These are phyloP conservation scores for Aspergillus arachidicola DNA, from an alignment of 2,329 filamentous ascomycete species.

Conservation along the genomic window DNA sequence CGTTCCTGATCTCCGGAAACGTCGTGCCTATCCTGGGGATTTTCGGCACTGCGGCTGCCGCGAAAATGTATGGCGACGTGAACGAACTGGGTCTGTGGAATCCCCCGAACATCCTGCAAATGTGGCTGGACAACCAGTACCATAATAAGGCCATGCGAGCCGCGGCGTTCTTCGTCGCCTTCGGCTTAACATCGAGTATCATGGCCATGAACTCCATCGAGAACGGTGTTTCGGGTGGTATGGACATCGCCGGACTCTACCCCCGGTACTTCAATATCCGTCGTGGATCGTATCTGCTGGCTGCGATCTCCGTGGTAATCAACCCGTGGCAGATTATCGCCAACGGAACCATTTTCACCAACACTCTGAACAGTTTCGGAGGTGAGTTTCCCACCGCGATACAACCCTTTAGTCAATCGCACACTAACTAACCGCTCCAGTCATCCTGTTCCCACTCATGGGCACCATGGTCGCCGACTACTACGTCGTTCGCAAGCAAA, in stretches of 20 bases:
- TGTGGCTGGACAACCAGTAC: slow-evolving; percentile 36
- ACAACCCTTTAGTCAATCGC: neutral
- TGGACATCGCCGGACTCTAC: slow-evolving; percentile 58
- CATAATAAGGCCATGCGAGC: slow-evolving; percentile 28
- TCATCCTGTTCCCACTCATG: neutral
- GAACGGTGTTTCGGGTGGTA: slow-evolving; percentile 38
- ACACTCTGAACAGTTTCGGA: slow-evolving; percentile 48
- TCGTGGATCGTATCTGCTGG: slow-evolving; percentile 49
- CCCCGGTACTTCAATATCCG: slow-evolving; percentile 60
- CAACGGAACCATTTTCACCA: slow-evolving; percentile 51
- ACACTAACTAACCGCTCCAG: neutral
- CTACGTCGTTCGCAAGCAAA: slow-evolving; percentile 38
- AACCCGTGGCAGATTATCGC: slow-evolving; percentile 57
- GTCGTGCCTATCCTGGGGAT: slow-evolving; percentile 45
- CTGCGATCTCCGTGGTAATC: slow-evolving; percentile 11
- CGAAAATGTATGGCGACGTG: slow-evolving; percentile 34
- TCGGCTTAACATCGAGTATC: slow-evolving; percentile 51
- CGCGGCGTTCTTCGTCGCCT: slow-evolving; percentile 48
- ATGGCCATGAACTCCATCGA: slow-evolving; percentile 47
- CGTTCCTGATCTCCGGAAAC: slow-evolving; percentile 42
- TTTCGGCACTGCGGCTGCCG: slow-evolving; percentile 36
- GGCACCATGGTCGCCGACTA: slow-evolving; percentile 37
- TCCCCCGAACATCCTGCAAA: slow-evolving; percentile 45
- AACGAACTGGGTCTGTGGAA: slow-evolving; percentile 42
- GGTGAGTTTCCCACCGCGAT: slow-evolving; percentile 10